Evolutionary conservation across 257 asterid species (phyloP), one percentile per base, ranked within the genome.

Genomic region (Solanum ossicruentum): DNA sequence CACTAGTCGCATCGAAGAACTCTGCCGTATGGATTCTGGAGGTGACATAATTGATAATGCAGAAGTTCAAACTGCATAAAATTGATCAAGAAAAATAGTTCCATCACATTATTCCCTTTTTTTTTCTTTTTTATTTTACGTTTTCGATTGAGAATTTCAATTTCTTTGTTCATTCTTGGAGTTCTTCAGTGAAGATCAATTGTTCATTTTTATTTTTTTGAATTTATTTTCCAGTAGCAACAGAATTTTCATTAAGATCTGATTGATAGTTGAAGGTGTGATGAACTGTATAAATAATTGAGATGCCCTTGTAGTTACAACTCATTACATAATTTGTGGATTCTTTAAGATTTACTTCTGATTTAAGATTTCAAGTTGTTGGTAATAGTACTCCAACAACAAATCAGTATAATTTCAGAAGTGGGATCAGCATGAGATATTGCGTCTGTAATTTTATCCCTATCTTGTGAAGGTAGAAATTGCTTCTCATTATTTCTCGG

Each of bases 1-100:
- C 41, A 83, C 85, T 13, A 79, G 41, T 36, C 85, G 88, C 32
- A 86, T 91, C 26, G 86, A 91, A 66, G 91, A 90, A 85, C 85
- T 90, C 32, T 85, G 85, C 49, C 86, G 87, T 63, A 83, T 51
- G 61, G 90, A 86, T 7, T 63, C 83, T 12, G 43, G 84, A 3
- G 88, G 71, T 11, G 91, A 87, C 84, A 84, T 87, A 17, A 49
- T 65, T 32, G 78, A 85, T 78, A 77, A 83, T 23, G 65, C 51
- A 65, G 81, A 83, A 83, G 55, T 26, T 52, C 55, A 39, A 83
- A 69, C 15, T 26, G 79, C 54, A 28, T 49, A 28, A 83, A 78
- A 26, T 10, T 78, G 83, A 78, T 1, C 83, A 78, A 78, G 83
- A 26, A 78, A 52, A 52, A 52, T 78, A 78, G 65, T 78, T 52